These are phyloP conservation scores for Pyrenula aspistea DNA, from an alignment of 495 filamentous ascomycete genomes.

Conservation along the genomic window DNA sequence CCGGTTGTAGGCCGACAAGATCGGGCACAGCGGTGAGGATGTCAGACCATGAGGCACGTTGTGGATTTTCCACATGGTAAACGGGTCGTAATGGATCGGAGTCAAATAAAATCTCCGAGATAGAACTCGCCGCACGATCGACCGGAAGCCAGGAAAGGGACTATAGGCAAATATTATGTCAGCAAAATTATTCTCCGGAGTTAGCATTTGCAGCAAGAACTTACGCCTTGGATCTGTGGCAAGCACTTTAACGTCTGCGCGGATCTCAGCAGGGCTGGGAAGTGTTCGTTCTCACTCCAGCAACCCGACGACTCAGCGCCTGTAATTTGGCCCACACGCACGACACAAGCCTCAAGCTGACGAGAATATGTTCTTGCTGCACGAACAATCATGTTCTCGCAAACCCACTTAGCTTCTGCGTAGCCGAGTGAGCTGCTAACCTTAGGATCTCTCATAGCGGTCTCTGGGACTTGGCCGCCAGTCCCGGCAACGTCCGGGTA, in stretches of 20 bases:
- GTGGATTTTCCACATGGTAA: conserved; percentile 27
- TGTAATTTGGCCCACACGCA: conserved; percentile 19
- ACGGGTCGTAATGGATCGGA: conserved; percentile 7
- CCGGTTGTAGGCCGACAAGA: conserved; percentile 12
- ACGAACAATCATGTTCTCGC: conserved; percentile 18
- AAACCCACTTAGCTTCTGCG: conserved; percentile 23
- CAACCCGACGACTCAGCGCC: conserved; percentile 13
- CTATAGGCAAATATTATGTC: conserved; percentile 2
- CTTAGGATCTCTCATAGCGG: background rate
- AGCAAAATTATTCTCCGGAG: conserved; percentile 6
- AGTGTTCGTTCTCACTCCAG: conserved; percentile 23
- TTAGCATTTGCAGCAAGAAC: background rate
- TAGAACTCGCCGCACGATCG: conserved; percentile 7
- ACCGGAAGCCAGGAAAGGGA: conserved; percentile 5
- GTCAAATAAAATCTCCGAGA: conserved; percentile 1
- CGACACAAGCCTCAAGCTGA: conserved; percentile 10
- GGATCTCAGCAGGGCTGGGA: conserved; percentile 22
- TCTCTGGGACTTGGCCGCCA: conserved; percentile 5
- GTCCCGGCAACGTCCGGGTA: background rate
- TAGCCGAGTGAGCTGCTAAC: conserved; percentile 12
- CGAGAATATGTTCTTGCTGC: background rate
- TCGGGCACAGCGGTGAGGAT: conserved; percentile 12
- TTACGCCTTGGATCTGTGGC: conserved; percentile 21
- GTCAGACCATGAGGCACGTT: conserved; percentile 21
- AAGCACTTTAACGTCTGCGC: conserved; percentile 20